phyloP scores from a whole-genome alignment of 306 rosid genomes.

The Cucurbita argyrosperma region DNA sequence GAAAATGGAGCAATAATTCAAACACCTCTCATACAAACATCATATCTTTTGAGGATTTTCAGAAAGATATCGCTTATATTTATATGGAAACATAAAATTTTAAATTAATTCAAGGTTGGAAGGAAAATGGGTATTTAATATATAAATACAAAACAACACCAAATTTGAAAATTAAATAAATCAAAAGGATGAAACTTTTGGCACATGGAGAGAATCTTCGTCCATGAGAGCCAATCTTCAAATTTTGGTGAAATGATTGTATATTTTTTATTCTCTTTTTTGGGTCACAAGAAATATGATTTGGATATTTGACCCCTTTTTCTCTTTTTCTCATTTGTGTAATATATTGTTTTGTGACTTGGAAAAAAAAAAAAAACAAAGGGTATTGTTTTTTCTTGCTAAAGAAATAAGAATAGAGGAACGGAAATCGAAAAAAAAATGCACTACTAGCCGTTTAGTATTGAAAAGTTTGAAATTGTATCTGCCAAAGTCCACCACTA shows the following conservation, averaged over 20 bases:
- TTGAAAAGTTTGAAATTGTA: too few relatives aligned
- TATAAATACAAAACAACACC: not conserved
- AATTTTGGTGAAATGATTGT: not conserved
- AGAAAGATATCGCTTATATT: not conserved
- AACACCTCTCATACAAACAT: not conserved
- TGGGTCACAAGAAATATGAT: not conserved
- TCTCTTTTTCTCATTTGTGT: not conserved
- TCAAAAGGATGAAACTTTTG: not conserved
- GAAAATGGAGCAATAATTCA: not conserved
- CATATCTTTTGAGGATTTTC: not conserved
- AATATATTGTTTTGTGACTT: not conserved
- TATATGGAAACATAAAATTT: not conserved
- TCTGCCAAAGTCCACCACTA: too few relatives aligned
- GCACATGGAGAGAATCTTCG: slow-evolving; percentile 4
- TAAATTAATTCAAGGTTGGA: not conserved
- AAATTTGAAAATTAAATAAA: not conserved
- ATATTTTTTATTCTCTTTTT: not conserved
- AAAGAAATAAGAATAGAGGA: too few relatives aligned
- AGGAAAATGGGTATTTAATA: not conserved
- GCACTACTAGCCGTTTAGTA: too few relatives aligned
- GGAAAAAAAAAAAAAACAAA: too few relatives aligned
- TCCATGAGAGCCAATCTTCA: not conserved
- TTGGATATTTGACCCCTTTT: not conserved
- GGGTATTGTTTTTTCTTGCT: too few relatives aligned
- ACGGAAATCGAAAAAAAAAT: too few relatives aligned